Evolutionary conservation across 1,139 yeast species (phyloP), one percentile per base, ranked within the genome.

Genomic region (Blastobotrys elegans): DNA sequence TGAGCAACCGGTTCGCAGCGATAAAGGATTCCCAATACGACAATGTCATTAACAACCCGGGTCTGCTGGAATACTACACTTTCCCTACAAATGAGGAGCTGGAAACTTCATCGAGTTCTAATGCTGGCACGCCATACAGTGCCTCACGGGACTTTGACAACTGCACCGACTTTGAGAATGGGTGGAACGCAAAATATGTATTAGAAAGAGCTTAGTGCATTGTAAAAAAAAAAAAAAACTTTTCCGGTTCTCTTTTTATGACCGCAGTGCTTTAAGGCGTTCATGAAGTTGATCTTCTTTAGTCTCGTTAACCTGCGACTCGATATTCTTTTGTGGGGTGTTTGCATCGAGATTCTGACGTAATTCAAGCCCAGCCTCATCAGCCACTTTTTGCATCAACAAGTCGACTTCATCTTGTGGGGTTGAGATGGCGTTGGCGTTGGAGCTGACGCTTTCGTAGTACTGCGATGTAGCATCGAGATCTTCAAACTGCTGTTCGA

Each of bases 331-430:
- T 14, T 59, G 58, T 4, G 65, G 70, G 8, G 69, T 53, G 60
- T 52, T 59, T 20, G 77, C 72, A 50, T 77, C 85, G 63, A 84
- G 70, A 34, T 86, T 84, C 56, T 90, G 97, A 60, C 84, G 84
- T 73, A 92, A 74, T 64, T 94, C 98, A 43, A 94, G 73, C 2
- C 98, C 98, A 1, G 97, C 97, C 65, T 92, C 98, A 64, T 94
- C 99, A 0, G 98, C 98, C 30, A 94, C 92, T 66, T 87, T 90
- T 61, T 76, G 89, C 86, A 94, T 79, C 61, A 94, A 73, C 52
- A 84, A 78, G 65, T 92, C 97, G 27, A 94, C 98, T 57, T 90
- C 95, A 51, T 92, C 98, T 63, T 89, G 96, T 10, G 97, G 98
- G 4, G 95, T 87, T 24, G 84, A 77, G 53, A 86, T 76, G 0